These are phyloP conservation scores for Ogataea hybrid DNA, from an alignment of 1,139 yeast genomes.

Conservation along the genomic window DNA sequence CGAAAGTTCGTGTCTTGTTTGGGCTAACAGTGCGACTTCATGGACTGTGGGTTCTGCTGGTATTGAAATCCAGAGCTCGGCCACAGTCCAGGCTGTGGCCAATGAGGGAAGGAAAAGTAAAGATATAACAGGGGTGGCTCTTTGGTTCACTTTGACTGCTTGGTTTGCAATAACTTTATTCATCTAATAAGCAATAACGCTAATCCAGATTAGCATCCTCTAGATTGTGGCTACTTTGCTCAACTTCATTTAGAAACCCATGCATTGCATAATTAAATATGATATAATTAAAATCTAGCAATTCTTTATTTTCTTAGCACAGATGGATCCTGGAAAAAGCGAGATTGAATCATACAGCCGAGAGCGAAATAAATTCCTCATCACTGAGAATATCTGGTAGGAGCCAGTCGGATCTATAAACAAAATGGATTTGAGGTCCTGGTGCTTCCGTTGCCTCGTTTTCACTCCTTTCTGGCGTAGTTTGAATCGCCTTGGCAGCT, in stretches of 20 bases:
- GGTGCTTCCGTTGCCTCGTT: not conserved
- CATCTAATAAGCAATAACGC: too few relatives aligned
- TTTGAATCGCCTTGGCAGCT: not conserved
- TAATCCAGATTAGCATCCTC: too few relatives aligned
- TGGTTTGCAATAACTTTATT: not conserved
- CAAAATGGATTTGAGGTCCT: constrained; percentile 9
- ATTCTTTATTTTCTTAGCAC: not conserved
- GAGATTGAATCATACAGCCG: not conserved
- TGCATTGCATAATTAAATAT: too few relatives aligned
- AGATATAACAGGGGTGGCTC: not conserved
- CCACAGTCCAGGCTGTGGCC: not conserved
- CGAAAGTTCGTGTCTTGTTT: constrained; percentile 8
- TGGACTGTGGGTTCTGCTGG: constrained; percentile 1
- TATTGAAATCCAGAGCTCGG: not conserved
- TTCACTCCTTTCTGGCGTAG: not conserved
- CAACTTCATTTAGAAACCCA: too few relatives aligned
- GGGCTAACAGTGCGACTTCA: constrained; percentile 8
- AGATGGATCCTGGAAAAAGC: not conserved
- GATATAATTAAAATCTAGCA: too few relatives aligned
- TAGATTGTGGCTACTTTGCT: too few relatives aligned
- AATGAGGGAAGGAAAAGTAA: constrained; percentile 1
- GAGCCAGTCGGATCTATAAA: constrained; percentile 17
- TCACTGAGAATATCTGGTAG: constrained; percentile 13
- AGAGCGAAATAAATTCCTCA: constrained; percentile 1
- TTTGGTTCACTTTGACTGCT: not conserved